Base-by-base conservation (phyloP, 768 basidiomycete species). In the Agaricus sinodeliciosus region DNA sequence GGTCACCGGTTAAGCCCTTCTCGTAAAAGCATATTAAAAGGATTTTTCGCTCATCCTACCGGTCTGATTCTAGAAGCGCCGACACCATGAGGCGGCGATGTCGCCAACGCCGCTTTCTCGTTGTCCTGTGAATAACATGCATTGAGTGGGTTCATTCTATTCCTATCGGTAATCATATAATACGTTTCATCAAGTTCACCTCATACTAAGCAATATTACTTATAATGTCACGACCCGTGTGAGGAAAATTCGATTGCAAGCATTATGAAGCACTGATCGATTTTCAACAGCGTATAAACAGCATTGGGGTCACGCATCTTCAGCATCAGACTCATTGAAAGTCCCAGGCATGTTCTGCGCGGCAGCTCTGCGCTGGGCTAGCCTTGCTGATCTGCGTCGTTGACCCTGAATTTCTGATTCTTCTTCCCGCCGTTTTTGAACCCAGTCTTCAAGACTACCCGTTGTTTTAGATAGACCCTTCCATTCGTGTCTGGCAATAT, bases 401-500 rank as follows among this genome's bases (percentile, higher is more conserved):
- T 45, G 46, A n/a, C 27, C 63, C 28, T 47, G 43, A 16, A 57
- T 58, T 27, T 69, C 63, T 57, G 61, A 44, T 54, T 58, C 56
- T 18, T 54, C 52, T 43, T 61, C 49, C 50, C 50, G 54, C 16
- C 68, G 55, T 39, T 80, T 86, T 67, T 87, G 86, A 3, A 79
- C 75, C 76, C 82, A 86, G 62, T 94, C 90, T 60, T 92, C 85
- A 43, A 96, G 62, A 4, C 69, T 69, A 36, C 80, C 74, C 0
- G 67, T 66, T 71, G 82, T 79, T 68, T 92, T 94, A 1, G 79
- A 78, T 50, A 94, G 70, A 5, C 94, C 94, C 68, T 94, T 96
- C 91, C 94, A 99, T 69, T 97, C 91, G 60, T 99, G 96, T 59
- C 88, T 77, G 4, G 94, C 95, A 19, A 99, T 80, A 40, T 83